phyloP scores from a whole-genome alignment of 2,329 filamentous ascomycete genomes.

The Cladobotryum mycophilum region DNA sequence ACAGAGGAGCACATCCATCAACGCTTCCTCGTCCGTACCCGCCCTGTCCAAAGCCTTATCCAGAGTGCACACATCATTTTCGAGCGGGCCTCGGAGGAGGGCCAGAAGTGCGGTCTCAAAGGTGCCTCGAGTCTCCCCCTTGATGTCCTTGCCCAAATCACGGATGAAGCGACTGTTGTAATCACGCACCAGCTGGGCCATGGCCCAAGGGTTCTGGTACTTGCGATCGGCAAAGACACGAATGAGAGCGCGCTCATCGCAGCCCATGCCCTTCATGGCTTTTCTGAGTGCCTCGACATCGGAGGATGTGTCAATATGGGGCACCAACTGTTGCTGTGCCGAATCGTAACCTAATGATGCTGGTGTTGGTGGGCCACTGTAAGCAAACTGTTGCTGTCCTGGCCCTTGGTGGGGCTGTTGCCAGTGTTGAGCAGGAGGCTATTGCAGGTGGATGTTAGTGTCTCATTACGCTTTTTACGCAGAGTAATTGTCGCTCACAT shows the following conservation, averaged over 20 bases:
- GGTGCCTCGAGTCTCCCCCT: constrained; percentile 26
- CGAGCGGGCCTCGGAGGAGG: constrained; percentile 25
- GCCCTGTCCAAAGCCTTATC: constrained; percentile 24
- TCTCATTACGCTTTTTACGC: not conserved
- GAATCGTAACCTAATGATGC: constrained; percentile 26
- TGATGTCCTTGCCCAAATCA: constrained; percentile 27
- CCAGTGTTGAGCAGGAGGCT: constrained; percentile 16
- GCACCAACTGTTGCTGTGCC: constrained; percentile 18
- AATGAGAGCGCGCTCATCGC: constrained; percentile 26
- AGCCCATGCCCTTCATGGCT: constrained; percentile 32
- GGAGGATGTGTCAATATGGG: constrained; percentile 23
- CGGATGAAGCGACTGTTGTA: constrained; percentile 30
- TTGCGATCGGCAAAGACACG: constrained; percentile 23
- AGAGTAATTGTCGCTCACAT: not conserved
- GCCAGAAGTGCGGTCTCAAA: constrained; percentile 26
- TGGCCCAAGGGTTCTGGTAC: constrained; percentile 27
- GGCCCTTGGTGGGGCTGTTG: constrained; percentile 15
- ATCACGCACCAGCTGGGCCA: constrained; percentile 25
- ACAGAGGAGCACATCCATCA: constrained; percentile 29
- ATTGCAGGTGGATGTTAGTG: not conserved
- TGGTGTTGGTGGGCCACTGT: constrained; percentile 16
- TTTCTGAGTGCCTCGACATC: constrained; percentile 26
- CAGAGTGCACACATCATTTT: constrained; percentile 25
- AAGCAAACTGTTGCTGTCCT: not conserved
- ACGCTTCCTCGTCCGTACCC: constrained; percentile 28